A percentile compares a stretch with the other conserved stretches of the same genome.
Evolutionary conservation across 805 yeast species (phyloP).

Genomic region (Kuraishia piskuri): DNA sequence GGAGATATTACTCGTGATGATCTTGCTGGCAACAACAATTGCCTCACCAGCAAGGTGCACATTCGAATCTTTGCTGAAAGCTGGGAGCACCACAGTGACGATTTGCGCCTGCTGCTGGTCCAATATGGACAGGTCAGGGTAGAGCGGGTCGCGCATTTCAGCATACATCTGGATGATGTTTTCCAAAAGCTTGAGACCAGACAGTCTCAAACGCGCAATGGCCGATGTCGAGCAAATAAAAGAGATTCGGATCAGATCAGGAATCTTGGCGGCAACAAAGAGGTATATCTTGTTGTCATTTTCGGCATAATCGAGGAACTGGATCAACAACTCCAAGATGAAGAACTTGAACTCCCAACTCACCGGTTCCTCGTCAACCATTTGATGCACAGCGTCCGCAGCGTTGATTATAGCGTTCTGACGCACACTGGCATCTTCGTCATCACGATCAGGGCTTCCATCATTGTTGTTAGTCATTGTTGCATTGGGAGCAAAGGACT

Average conservation of each 20-base stretch:
- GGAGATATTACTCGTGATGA: conserved; percentile 55
- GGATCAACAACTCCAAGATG: conserved; percentile 36
- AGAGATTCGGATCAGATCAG: conserved; percentile 68
- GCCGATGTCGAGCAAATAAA: conserved; percentile 76
- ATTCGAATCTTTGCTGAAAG: conserved; percentile 66
- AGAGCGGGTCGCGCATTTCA: conserved; percentile 58
- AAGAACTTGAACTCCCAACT: conserved; percentile 47
- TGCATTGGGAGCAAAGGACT: conserved; percentile 5
- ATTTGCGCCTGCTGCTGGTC: conserved; percentile 96
- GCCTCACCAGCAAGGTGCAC: conserved; percentile 72
- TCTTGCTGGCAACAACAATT: conserved; percentile 66
- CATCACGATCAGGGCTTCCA: conserved; percentile 5
- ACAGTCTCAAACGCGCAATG: conserved; percentile 45
- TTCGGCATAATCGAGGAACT: conserved; percentile 30
- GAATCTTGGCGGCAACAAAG: conserved; percentile 34
- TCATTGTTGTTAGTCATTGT: conserved; percentile 6
- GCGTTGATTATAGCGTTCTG: neutral
- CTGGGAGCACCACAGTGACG: conserved; percentile 81
- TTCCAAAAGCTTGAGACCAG: conserved; percentile 62
- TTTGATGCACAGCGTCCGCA: conserved; percentile 7
- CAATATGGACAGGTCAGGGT: conserved; percentile 59
- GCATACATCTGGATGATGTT: conserved; percentile 55
- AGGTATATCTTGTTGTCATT: conserved; percentile 29
- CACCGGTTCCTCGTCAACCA: conserved; percentile 42
- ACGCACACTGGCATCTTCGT: conserved; percentile 5